Percentiles rank a stretch among this genome's conserved stretches.
Evolutionary conservation across 176 grass and related monocot species (phyloP).

Genomic region (Carex parvula): DNA sequence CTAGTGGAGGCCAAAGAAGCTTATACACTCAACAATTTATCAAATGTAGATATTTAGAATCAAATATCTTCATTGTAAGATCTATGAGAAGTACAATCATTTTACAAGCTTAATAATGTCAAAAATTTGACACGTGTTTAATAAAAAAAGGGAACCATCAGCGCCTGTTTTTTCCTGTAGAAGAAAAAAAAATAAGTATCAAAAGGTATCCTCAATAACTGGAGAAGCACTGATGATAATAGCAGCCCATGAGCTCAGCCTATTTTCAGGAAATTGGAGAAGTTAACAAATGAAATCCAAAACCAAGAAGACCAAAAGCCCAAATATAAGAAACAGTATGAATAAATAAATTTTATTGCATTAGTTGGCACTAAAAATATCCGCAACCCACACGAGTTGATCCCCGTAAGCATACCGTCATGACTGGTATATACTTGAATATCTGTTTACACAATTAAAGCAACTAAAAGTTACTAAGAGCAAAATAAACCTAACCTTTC

Average conservation of each 20-base stretch:
- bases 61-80: slow-evolving; percentile 17
- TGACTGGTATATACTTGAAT: background rate
- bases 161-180: slow-evolving; percentile 45
- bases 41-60: slow-evolving; percentile 23
- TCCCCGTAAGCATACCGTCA: background rate
- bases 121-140: slow-evolving; percentile 11
- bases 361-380: background rate
- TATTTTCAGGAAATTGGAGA: background rate
- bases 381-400: background rate
- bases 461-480: background rate
- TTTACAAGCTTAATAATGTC: slow-evolving; percentile 20
- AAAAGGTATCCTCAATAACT: slow-evolving; percentile 7
- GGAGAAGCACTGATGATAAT: background rate
- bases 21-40: background rate
- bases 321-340: background rate
- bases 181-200: slow-evolving; percentile 9
- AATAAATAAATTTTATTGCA: background rate
- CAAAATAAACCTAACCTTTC: slow-evolving; percentile 38
- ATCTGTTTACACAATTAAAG: slow-evolving; percentile 10
- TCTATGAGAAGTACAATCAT: slow-evolving; percentile 11
- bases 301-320: background rate
- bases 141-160: slow-evolving; percentile 20
- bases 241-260: background rate
- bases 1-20: background rate
- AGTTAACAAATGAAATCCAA: background rate